A percentile compares a stretch with the other conserved stretches of the same genome.
phyloP scores from a whole-genome alignment of 495 filamentous ascomycete genomes.

The Xylaria acuta region DNA sequence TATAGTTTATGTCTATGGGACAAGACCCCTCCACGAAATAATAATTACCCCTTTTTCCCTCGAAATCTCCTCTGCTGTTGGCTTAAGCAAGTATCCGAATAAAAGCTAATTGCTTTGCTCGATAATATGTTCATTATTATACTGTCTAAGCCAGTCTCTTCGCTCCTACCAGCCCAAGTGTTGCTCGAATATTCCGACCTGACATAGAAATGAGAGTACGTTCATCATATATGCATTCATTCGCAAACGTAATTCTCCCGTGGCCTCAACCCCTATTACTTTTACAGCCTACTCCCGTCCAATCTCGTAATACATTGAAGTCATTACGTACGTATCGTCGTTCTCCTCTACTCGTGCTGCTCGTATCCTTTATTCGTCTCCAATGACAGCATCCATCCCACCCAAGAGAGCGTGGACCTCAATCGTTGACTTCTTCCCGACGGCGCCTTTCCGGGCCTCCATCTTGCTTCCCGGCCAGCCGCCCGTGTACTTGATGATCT shows the following conservation, averaged over 20 bases:
- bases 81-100: neutral
- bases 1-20: neutral
- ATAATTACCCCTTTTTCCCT: neutral
- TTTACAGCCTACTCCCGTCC: neutral
- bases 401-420: constrained; percentile 37
- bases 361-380: constrained; percentile 25
- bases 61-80: neutral
- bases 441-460: constrained; percentile 47
- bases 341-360: neutral
- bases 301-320: neutral
- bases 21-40: neutral
- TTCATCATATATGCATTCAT: constrained; percentile 1
- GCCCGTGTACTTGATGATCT: constrained; percentile 34
- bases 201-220: neutral
- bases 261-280: neutral
- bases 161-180: neutral
- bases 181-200: neutral
- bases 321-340: neutral
- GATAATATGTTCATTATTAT: neutral
- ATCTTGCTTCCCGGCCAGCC: constrained; percentile 43
- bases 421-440: constrained; percentile 35
- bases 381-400: constrained; percentile 41
- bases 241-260: neutral
- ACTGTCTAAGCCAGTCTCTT: too few relatives aligned
- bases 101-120: neutral